Evolutionary conservation across 169 alveolate species (phyloP).

Genomic region (Eimeria falciformis): DNA sequence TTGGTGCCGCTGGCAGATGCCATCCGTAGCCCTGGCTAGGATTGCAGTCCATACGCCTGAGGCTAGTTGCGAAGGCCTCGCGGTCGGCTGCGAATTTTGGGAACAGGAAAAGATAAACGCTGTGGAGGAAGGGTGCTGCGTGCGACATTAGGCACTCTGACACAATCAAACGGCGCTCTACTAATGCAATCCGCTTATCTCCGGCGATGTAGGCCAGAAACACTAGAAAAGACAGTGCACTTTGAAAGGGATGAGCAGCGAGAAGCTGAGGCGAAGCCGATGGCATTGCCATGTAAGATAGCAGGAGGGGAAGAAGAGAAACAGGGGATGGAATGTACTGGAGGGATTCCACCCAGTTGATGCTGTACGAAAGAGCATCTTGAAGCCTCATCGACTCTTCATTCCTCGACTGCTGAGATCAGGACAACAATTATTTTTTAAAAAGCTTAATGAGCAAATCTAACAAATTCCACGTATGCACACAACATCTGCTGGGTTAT

Average conservation of each 20-base stretch:
- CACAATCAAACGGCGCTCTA: background rate
- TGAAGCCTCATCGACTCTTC: background rate
- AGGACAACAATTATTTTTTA: no score
- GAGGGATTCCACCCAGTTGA: constrained; percentile 1
- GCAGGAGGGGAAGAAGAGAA: background rate
- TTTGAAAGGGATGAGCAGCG: background rate
- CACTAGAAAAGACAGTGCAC: background rate
- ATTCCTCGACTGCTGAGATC: no score
- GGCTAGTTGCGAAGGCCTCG: background rate
- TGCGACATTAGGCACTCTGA: constrained; percentile 1
- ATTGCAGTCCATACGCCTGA: background rate
- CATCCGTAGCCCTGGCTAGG: background rate
- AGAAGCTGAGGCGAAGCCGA: constrained; percentile 8
- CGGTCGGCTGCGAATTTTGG: background rate
- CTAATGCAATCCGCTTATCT: background rate
- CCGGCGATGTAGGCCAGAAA: background rate
- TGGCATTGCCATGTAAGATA: background rate
- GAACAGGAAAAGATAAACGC: background rate
- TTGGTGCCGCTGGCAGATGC: background rate
- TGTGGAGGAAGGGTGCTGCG: constrained; percentile 35
- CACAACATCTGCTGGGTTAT: no score
- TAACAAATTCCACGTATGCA: no score
- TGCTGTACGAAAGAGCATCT: background rate
- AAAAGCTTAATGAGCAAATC: no score
- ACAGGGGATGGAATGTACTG: background rate